Conservation (phyloP, 2,329 filamentous ascomycete species). For the Sporothrix pallida region DNA sequence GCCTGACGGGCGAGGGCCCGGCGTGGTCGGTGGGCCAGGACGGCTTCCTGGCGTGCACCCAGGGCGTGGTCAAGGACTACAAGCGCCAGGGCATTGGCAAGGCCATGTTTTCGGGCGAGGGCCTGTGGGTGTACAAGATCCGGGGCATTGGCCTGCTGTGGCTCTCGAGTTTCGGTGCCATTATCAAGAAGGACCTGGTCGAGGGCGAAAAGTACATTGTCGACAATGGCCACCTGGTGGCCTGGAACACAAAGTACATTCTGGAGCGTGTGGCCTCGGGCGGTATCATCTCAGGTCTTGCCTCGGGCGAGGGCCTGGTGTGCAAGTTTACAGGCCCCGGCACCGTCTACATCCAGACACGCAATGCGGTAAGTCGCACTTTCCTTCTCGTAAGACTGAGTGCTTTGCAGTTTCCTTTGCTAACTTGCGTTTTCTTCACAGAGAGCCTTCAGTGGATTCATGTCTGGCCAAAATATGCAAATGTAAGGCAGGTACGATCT, state of each 20-base stretch:
- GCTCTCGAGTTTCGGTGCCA: conserved; percentile 92
- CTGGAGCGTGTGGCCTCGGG: conserved; percentile 90
- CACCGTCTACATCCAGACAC: conserved; percentile 89
- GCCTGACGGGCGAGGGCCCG: conserved; percentile 68
- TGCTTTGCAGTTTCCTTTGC: background rate
- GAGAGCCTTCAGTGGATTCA: conserved; percentile 60
- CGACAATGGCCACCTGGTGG: conserved; percentile 90
- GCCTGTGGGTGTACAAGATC: conserved; percentile 88
- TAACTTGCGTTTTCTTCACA: conserved; percentile 40
- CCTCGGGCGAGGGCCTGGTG: conserved; percentile 83
- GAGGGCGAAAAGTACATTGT: conserved; percentile 87
- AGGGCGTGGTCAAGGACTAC: conserved; percentile 85
- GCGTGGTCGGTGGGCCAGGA: conserved; percentile 87
- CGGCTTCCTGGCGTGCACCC: conserved; percentile 82
- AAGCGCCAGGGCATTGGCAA: conserved; percentile 86
- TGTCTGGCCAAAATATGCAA: conserved; percentile 54
- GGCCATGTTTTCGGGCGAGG: conserved; percentile 92
- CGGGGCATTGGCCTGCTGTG: conserved; percentile 81
- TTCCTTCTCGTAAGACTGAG: background rate
- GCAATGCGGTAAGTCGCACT: conserved; percentile 69
- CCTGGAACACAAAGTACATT: conserved; percentile 95
- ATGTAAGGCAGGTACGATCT: background rate
- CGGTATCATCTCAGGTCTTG: conserved; percentile 86
- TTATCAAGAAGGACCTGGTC: conserved; percentile 82
- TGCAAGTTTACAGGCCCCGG: conserved; percentile 95